Percentiles rank a stretch among this genome's conserved stretches.
phyloP scores from a whole-genome alignment of 768 basidiomycete genomes.

The Steccherinum ochraceum region DNA sequence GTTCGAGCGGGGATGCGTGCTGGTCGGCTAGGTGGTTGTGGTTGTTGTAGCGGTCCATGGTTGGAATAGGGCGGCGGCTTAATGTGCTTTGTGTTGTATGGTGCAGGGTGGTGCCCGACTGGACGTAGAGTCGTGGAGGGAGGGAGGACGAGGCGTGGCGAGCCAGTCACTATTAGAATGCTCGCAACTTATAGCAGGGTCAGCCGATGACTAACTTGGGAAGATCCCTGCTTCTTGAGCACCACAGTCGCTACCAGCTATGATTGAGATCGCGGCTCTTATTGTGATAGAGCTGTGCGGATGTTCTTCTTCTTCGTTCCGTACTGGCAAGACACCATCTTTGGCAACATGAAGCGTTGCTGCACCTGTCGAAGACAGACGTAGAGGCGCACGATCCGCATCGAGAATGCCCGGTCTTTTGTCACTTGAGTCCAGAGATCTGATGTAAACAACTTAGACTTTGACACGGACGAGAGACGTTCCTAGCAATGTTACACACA shows the following conservation, averaged over 20 bases:
- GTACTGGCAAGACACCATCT: neutral
- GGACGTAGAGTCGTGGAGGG: neutral
- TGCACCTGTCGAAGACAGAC: neutral
- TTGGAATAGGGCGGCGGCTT: no score
- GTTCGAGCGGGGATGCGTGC: constrained; percentile 5
- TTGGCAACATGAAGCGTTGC: neutral
- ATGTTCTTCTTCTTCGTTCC: neutral
- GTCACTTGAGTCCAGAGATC: neutral
- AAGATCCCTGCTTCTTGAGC: neutral
- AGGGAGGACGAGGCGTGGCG: neutral
- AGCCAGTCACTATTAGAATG: neutral
- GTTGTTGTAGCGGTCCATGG: neutral
- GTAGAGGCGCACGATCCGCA: neutral
- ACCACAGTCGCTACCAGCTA: neutral
- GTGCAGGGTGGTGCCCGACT: neutral
- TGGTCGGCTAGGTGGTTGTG: neutral
- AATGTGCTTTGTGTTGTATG: neutral
- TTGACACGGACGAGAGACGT: neutral
- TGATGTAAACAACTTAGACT: neutral
- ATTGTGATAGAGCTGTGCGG: neutral
- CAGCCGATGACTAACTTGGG: neutral
- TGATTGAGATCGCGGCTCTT: neutral
- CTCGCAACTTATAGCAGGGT: neutral
- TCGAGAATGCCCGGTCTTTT: neutral
- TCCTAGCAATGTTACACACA: neutral